These are phyloP conservation scores for Colletotrichum somersetense DNA, from an alignment of 2,329 filamentous ascomycete genomes.

Conservation along the genomic window DNA sequence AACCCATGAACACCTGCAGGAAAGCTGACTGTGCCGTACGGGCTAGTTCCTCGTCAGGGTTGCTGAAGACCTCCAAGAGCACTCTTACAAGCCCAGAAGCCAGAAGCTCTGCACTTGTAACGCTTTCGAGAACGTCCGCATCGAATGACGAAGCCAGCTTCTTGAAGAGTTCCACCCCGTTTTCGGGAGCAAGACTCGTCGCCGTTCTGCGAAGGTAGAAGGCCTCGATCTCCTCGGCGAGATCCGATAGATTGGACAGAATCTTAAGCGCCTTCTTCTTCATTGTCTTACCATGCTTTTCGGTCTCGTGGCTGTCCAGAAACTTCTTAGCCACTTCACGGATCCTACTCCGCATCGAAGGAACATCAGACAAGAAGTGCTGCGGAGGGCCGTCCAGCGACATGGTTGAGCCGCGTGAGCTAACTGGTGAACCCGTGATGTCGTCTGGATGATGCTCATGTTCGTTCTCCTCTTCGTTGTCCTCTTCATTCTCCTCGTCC, in stretches of 20 bases:
- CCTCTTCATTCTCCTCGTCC: conserved; percentile 67
- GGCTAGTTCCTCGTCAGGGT: conserved; percentile 71
- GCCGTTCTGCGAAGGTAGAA: conserved; percentile 74
- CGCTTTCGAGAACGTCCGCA: conserved; percentile 88
- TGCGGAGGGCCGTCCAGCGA: conserved; percentile 69
- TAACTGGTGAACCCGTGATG: conserved; percentile 74
- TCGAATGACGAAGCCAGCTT: conserved; percentile 88
- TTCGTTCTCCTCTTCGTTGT: conserved; percentile 64
- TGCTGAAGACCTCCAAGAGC: conserved; percentile 84
- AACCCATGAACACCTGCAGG: conserved; percentile 91
- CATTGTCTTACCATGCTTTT: conserved; percentile 77
- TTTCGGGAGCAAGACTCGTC: conserved; percentile 57
- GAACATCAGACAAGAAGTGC: conserved; percentile 60
- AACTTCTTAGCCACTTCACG: conserved; percentile 84
- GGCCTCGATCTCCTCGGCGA: conserved; percentile 78
- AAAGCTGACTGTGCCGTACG: conserved; percentile 84
- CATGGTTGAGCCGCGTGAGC: conserved; percentile 76
- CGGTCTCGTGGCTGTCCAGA: conserved; percentile 83
- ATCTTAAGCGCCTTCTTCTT: conserved; percentile 84
- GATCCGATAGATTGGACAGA: conserved; percentile 75
- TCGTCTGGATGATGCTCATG: conserved; percentile 60
- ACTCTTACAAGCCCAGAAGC: conserved; percentile 90
- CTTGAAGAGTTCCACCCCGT: conserved; percentile 77
- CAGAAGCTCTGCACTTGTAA: conserved; percentile 94
- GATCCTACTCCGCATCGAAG: conserved; percentile 79